Percentiles rank a stretch among this genome's conserved stretches.
Evolutionary conservation across 2,329 filamentous ascomycete genomes (phyloP).

Genomic region (Iodosphaeria phyllophila): DNA sequence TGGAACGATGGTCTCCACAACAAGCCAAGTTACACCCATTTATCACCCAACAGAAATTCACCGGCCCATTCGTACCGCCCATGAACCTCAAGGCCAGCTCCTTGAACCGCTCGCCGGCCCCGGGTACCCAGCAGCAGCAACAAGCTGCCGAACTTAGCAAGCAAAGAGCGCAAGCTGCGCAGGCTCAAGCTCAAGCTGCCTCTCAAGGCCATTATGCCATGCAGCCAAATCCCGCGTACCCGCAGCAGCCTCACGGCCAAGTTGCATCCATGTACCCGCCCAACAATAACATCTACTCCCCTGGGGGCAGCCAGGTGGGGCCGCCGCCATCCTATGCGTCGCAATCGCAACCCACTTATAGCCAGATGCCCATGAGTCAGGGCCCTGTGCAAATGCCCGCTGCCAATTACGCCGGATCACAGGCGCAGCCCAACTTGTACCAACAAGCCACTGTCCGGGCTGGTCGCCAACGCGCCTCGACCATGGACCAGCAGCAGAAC

Average conservation of each 20-base stretch:
- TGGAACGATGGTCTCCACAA: slow-evolving; percentile 94
- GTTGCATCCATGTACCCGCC: slow-evolving; percentile 67
- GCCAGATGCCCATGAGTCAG: slow-evolving; percentile 54
- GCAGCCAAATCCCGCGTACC: slow-evolving; percentile 18
- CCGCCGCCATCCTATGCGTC: slow-evolving; percentile 69
- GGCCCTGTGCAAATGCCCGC: slow-evolving; percentile 46
- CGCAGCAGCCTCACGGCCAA: slow-evolving; percentile 23
- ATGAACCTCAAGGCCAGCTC: slow-evolving; percentile 90
- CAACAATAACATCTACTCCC: slow-evolving; percentile 65
- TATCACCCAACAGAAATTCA: slow-evolving; percentile 96
- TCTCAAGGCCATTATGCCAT: slow-evolving; percentile 45
- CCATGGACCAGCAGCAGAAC: slow-evolving; percentile 87
- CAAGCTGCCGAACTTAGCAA: slow-evolving; percentile 89
- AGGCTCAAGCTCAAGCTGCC: slow-evolving; percentile 50
- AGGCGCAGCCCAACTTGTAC: slow-evolving; percentile 33
- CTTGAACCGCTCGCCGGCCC: slow-evolving; percentile 71
- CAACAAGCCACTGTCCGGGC: slow-evolving; percentile 64
- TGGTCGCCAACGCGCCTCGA: slow-evolving; percentile 76
- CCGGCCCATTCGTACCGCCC: slow-evolving; percentile 84
- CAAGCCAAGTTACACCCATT: slow-evolving; percentile 96
- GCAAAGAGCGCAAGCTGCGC: slow-evolving; percentile 59
- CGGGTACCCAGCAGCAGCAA: slow-evolving; percentile 87
- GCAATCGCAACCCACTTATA: slow-evolving; percentile 45
- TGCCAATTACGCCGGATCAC: slow-evolving; percentile 39
- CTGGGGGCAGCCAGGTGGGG: slow-evolving; percentile 31